Evolutionary conservation across 345 rosid species (phyloP), one percentile per base, ranked within the genome.

Genomic region (Euphorbia lathyris): DNA sequence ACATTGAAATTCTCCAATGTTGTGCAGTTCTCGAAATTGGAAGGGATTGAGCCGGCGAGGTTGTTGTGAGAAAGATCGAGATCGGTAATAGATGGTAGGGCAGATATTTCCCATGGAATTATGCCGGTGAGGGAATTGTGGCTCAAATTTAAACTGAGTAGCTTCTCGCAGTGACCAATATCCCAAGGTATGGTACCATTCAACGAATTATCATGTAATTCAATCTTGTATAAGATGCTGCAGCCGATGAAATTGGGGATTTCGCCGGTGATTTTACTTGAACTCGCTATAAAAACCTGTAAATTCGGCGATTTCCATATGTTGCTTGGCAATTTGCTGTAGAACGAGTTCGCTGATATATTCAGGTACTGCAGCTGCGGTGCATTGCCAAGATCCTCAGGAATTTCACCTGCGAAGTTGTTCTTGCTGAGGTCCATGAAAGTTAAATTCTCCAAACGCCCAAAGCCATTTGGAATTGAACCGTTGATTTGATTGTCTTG

Each of bases 1-100:
- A 96, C 99, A n/a, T 96, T 87, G 78, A 96, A 96, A 42, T 67
- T 87, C 63, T 88, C 91, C 43, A 96, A 51, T 4, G 98, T 96
- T 42, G 76, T 81, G 40, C 98, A 96, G 73, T 87, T 89, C 3
- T 82, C 91, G 68, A 96, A 92, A 76, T 77, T 85, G 9, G 96
- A 82, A 2, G 99, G 98, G 63, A 96, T 96, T 1, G 97, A 75
- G 4, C 99, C 99, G 11, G 94, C 85, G 65, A 96, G 79, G 42
- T 76, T 71, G 74, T 96, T 96, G 30, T 67, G 83, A 11, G 99
- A 96, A 45, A 96, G 86, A 69, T 96, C 99, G 5, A 92, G 81
- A 63, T 81, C 90, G 2, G 96, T 82, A 47, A 96, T 88, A 0
- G 85, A 77, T 0, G 91, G 96, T 63, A 96, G 86, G 3, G 82